phyloP scores from a whole-genome alignment of 352 stramenopile species.

The Aphanomyces cochlioides region DNA sequence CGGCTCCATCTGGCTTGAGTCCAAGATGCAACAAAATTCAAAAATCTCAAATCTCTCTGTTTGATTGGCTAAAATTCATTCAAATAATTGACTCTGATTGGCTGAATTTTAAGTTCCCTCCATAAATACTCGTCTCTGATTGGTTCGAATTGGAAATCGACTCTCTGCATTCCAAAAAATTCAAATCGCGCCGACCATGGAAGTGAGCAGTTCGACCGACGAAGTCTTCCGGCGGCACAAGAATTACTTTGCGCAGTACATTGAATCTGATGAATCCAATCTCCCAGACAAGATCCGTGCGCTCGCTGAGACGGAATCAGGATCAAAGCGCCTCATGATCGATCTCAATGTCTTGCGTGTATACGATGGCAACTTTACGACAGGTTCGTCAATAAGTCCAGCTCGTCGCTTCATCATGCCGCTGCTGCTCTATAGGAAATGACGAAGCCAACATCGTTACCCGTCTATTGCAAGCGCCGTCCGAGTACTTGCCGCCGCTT shows the following conservation, averaged over 20 bases:
- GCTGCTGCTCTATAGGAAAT: conserved; percentile 8
- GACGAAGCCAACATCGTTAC: conserved; percentile 28
- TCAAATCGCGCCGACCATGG: conserved; percentile 24
- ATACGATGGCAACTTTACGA: conserved; percentile 83
- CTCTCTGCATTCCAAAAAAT: conserved; percentile 26
- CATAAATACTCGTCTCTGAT: conserved; percentile 13
- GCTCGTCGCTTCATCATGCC: neutral
- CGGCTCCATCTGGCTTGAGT: neutral
- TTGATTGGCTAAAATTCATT: conserved; percentile 24
- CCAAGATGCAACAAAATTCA: neutral
- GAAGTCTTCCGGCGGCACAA: conserved; percentile 84
- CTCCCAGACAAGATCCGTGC: conserved; percentile 64
- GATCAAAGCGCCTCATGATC: conserved; percentile 61
- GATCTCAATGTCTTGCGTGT: conserved; percentile 89
- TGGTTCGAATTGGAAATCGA: conserved; percentile 27
- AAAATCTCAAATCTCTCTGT: neutral
- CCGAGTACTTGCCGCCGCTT: conserved; percentile 81
- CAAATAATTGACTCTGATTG: conserved; percentile 17
- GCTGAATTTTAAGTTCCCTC: conserved; percentile 15
- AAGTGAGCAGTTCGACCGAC: conserved; percentile 37
- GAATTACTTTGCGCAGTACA: conserved; percentile 83
- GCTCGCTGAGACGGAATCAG: conserved; percentile 74
- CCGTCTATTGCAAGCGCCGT: conserved; percentile 60
- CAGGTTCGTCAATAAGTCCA: neutral
- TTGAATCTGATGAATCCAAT: conserved; percentile 61